A percentile compares a stretch with the other conserved stretches of the same genome.
Conservation (phyloP, 2,329 filamentous ascomycete genomes). For the Hypomyces perniciosus region DNA sequence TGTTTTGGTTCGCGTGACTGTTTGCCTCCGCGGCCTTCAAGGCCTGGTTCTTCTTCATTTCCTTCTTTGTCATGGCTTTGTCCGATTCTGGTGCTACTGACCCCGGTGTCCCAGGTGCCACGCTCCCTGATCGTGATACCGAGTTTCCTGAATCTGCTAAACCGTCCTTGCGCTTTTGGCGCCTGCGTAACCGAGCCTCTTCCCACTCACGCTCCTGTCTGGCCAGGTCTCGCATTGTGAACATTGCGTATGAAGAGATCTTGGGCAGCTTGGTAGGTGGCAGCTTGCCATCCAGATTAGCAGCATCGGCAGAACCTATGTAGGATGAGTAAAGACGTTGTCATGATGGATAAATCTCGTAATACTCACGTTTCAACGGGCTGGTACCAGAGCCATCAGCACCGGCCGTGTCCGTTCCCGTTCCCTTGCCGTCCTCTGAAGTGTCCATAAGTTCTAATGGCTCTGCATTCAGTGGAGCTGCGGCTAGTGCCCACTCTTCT, state of each 20-base stretch:
- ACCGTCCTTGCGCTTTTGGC: constrained; percentile 56
- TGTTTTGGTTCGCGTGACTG: constrained; percentile 75
- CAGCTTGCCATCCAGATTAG: constrained; percentile 32
- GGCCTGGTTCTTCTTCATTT: constrained; percentile 67
- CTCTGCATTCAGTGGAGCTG: constrained; percentile 45
- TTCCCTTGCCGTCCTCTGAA: constrained; percentile 20
- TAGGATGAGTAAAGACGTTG: neutral
- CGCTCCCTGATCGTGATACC: constrained; percentile 48
- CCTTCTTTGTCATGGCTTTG: constrained; percentile 81
- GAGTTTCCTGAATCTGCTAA: constrained; percentile 44
- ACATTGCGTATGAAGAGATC: constrained; percentile 45
- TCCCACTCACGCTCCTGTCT: constrained; percentile 65
- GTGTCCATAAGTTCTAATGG: constrained; percentile 26
- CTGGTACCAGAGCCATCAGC: constrained; percentile 49
- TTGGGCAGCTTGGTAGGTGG: constrained; percentile 39
- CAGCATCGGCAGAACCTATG: constrained; percentile 36
- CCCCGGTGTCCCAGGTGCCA: constrained; percentile 55
- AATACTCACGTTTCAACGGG: constrained; percentile 53
- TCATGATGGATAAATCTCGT: neutral
- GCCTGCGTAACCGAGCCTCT: constrained; percentile 62
- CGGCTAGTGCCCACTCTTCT: constrained; percentile 67
- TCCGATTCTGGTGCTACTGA: constrained; percentile 56
- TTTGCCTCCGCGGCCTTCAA: constrained; percentile 72
- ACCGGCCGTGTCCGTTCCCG: constrained; percentile 36
- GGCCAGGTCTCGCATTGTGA: constrained; percentile 55